Conservation (phyloP, 768 basidiomycete species). For the Cystofilobasidium capitatum region DNA sequence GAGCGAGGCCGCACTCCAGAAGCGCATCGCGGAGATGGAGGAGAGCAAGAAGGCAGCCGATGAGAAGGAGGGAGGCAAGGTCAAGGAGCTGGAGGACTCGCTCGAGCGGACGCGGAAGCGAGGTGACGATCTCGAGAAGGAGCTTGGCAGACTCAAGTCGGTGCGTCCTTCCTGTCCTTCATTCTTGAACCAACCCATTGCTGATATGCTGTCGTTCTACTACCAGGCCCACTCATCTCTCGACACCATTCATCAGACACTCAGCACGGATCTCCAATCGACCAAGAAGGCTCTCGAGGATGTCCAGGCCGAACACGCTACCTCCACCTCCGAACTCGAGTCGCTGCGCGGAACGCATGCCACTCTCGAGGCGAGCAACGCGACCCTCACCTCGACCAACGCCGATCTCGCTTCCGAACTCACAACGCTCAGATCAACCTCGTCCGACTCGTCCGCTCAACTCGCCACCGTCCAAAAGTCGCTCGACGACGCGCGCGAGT, state of each 20-base stretch:
- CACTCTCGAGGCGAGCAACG: conserved; percentile 32
- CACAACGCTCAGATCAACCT: conserved; percentile 46
- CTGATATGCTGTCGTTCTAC: not conserved
- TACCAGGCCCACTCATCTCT: not conserved
- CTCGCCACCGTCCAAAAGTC: conserved; percentile 45
- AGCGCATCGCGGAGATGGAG: conserved; percentile 5
- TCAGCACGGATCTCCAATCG: not conserved
- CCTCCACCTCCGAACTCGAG: conserved; percentile 51
- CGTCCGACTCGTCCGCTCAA: conserved; percentile 47
- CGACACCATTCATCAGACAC: conserved; percentile 1
- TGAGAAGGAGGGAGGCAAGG: conserved; percentile 22
- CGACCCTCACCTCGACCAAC: conserved; percentile 34
- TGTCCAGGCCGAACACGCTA: not conserved
- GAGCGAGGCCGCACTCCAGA: not conserved
- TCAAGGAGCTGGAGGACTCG: conserved; percentile 23
- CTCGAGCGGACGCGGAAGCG: conserved; percentile 16
- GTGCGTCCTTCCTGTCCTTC: not conserved
- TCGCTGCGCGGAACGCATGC: conserved; percentile 48
- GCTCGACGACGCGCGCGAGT: conserved; percentile 51
- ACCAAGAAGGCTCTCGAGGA: conserved; percentile 4
- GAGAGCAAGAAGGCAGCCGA: conserved; percentile 3
- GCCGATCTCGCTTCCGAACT: conserved; percentile 42
- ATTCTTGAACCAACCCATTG: not conserved
- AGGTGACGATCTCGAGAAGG: conserved; percentile 17
- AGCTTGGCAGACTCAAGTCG: conserved; percentile 17